A percentile compares a stretch with the other conserved stretches of the same genome.
Conservation (phyloP, 495 filamentous ascomycete genomes). For the Extremus antarcticus region DNA sequence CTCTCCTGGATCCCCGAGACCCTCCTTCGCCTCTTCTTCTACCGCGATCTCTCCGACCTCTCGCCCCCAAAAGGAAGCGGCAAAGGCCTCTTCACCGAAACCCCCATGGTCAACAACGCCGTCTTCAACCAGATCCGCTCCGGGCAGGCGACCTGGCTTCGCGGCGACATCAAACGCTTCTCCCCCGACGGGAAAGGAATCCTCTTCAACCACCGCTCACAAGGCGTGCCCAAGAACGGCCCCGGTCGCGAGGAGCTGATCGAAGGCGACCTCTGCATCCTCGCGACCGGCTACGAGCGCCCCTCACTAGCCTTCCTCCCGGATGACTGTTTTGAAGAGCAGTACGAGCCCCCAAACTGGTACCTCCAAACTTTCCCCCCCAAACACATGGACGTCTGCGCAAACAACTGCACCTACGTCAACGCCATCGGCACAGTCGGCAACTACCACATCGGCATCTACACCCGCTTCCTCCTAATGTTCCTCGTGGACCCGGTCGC, state of each 20-base stretch:
- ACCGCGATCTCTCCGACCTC: constrained; percentile 72
- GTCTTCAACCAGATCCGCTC: constrained; percentile 67
- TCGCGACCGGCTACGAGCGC: constrained; percentile 73
- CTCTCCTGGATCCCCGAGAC: constrained; percentile 69
- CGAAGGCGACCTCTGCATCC: constrained; percentile 63
- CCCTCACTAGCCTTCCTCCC: constrained; percentile 66
- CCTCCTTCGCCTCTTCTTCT: constrained; percentile 68
- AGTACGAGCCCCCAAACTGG: constrained; percentile 74
- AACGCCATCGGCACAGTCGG: constrained; percentile 72
- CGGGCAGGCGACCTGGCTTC: constrained; percentile 66
- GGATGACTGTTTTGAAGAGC: constrained; percentile 53
- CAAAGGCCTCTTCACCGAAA: constrained; percentile 67
- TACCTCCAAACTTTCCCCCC: constrained; percentile 77
- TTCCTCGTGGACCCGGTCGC: constrained; percentile 71
- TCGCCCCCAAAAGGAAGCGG: constrained; percentile 41
- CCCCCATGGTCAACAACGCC: constrained; percentile 77
- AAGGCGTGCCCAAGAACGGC: constrained; percentile 62
- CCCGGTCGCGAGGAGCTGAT: constrained; percentile 54
- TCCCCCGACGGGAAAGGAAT: constrained; percentile 47
- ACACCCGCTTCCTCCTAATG: constrained; percentile 75
- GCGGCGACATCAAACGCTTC: constrained; percentile 63
- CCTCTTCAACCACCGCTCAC: constrained; percentile 54
- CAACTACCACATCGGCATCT: constrained; percentile 84
- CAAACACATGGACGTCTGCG: constrained; percentile 51
- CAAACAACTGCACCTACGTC: constrained; percentile 76